A percentile compares a stretch with the other conserved stretches of the same genome.
phyloP scores from a whole-genome alignment of 2,329 filamentous ascomycete genomes.

The Beauveria asiatica region DNA sequence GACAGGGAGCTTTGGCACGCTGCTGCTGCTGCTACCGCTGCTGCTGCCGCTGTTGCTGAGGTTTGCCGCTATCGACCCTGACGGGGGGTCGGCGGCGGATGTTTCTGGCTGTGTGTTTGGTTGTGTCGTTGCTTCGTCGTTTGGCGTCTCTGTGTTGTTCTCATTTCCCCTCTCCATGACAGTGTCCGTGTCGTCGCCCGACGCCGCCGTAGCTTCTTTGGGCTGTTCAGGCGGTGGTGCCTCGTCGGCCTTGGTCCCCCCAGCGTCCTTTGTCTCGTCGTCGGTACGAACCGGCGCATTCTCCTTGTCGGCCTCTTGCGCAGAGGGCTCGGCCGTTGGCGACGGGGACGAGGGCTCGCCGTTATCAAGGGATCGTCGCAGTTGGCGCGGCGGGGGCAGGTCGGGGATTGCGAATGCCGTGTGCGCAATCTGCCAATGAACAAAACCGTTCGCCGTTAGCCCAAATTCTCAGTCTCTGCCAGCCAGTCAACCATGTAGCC shows the following conservation, averaged over 20 bases:
- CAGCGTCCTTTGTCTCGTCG: slow-evolving; percentile 12
- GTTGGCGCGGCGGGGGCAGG: slow-evolving; percentile 36
- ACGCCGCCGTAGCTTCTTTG: neutral
- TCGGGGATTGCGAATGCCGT: slow-evolving; percentile 67
- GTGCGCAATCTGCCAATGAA: slow-evolving; percentile 54
- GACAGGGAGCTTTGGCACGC: slow-evolving; percentile 42
- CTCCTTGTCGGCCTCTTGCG: slow-evolving; percentile 60
- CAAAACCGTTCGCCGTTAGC: neutral
- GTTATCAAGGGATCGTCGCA: slow-evolving; percentile 19
- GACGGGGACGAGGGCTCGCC: slow-evolving; percentile 34
- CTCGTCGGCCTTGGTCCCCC: neutral
- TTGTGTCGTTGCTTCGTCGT: neutral
- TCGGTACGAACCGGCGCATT: slow-evolving; percentile 42
- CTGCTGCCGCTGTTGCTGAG: slow-evolving; percentile 17
- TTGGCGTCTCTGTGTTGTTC: neutral
- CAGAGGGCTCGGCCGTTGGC: slow-evolving; percentile 33
- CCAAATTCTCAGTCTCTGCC: slow-evolving; percentile 26
- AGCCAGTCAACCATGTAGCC: slow-evolving; percentile 18
- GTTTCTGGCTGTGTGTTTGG: neutral
- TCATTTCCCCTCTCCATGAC: neutral
- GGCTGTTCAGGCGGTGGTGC: neutral
- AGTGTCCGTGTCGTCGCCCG: slow-evolving; percentile 15
- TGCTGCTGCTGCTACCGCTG: slow-evolving; percentile 17
- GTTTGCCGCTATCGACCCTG: slow-evolving; percentile 14
- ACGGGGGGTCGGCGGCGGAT: neutral